Percentiles rank a stretch among this genome's conserved stretches.
Evolutionary conservation across 2,329 filamentous ascomycete species (phyloP).

Genomic region (Chaetomium strumarium): DNA sequence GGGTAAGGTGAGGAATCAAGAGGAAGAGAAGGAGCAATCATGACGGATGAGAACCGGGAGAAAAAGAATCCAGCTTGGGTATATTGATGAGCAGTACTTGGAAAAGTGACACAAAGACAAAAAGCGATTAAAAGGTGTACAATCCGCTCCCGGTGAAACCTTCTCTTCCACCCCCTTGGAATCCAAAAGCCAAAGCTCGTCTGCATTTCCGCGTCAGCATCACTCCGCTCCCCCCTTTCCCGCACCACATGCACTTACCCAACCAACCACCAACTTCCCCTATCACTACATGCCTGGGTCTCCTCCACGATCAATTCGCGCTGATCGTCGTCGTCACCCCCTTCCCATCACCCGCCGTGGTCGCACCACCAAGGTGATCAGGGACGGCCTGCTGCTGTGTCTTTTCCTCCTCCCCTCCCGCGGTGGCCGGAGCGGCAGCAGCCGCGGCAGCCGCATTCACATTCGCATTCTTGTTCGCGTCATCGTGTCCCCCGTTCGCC

Average conservation of each 20-base stretch:
- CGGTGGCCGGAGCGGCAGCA: neutral
- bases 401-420: neutral
- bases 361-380: neutral
- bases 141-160: neutral
- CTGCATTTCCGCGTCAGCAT: neutral
- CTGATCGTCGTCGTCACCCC: neutral
- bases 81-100: conserved; percentile 9
- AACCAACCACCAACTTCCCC: no score
- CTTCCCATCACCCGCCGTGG: neutral
- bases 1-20: neutral
- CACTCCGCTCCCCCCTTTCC: neutral
- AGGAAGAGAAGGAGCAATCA: conserved; percentile 8
- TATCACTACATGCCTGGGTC: no score
- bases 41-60: neutral
- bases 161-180: neutral
- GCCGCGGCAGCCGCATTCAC: neutral
- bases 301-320: neutral
- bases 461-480: neutral
- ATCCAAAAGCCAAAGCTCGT: neutral
- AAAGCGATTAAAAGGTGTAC: conserved; percentile 6
- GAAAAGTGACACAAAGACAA: neutral
- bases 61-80: conserved; percentile 9
- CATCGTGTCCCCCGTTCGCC: neutral
- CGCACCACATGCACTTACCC: no score
- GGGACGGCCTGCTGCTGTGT: no score